Base-by-base conservation (phyloP, 2,329 filamentous ascomycete genomes). In the Iodosphaeria phyllophila region DNA sequence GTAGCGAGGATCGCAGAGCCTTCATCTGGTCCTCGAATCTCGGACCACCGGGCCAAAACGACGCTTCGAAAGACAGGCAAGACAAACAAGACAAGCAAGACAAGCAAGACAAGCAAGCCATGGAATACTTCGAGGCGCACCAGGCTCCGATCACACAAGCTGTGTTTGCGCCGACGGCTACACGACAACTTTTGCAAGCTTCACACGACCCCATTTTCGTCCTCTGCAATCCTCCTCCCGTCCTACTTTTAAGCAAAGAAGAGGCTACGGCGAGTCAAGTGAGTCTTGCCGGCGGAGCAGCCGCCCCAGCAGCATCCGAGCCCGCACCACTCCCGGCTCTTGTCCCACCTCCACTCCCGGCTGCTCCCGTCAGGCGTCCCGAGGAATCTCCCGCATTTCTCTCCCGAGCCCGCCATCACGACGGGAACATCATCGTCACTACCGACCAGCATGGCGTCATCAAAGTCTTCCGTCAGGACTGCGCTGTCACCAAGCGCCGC, bases 131-230 rank as follows among this genome's bases (percentile, higher is more conserved):
- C 35, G 83, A 92, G 40, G 84, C 86, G 0, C 83, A 93, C 43
- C 70, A 76, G 1, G 73, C 79, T 13, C 79, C 91, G 30, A 84
- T 92, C 4, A 95, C 86, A 0, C 76, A 74, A n/a, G 80, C 86
- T 2, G 54, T 89, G 4, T 74, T 93, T 41, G 86, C 86, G 1
- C 86, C 89, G 0, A 65, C 67, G 0, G 70, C 68, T 38, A 83
- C 82, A 8, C 68, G 79, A 29, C 74, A 78, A 40, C 57, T 89
- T 3, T 61, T 98, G 1, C 73, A 76, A 25, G 64, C 67, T 9
- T 91, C 83, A 0, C 78, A 80, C 28, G 84, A 98, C 43, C 84
- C 89, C 2, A 67, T 98, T n/a, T 98, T 83, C 46, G 84, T 93
- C 38, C 60, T 95, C 1, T 95, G 89, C 57, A 95, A 95, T 38